Evolutionary conservation across 768 basidiomycete genomes (phyloP).

Genomic region (Asterophora parasitica): DNA sequence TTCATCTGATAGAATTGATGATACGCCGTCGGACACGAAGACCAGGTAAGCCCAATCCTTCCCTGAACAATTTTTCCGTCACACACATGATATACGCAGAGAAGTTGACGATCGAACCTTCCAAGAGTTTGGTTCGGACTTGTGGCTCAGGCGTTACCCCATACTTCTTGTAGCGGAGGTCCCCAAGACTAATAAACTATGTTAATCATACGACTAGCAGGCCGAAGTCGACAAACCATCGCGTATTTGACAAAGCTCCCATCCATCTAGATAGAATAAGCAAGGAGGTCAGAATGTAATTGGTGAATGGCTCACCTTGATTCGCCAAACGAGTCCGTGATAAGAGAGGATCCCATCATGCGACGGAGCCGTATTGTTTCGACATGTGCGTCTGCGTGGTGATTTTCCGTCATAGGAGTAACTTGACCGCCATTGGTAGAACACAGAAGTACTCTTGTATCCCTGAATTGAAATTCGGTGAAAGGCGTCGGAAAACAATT

Average conservation of each 20-base stretch:
- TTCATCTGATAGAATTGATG: constrained; percentile 86
- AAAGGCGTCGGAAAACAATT: neutral
- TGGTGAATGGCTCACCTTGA: constrained; percentile 47
- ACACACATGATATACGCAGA: neutral
- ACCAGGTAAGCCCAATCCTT: constrained; percentile 82
- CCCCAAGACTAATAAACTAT: constrained; percentile 60
- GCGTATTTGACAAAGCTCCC: constrained; percentile 89
- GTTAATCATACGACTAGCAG: constrained; percentile 1
- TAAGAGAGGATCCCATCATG: constrained; percentile 85
- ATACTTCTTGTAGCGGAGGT: constrained; percentile 82
- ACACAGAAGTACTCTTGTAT: constrained; percentile 85
- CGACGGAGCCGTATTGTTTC: constrained; percentile 82
- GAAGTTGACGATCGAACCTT: constrained; percentile 44
- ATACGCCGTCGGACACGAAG: constrained; percentile 90
- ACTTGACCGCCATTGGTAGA: constrained; percentile 67
- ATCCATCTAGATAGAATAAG: constrained; percentile 64
- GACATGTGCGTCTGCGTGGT: constrained; percentile 88
- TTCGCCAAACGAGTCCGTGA: constrained; percentile 95
- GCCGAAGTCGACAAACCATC: constrained; percentile 51
- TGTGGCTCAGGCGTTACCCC: constrained; percentile 95
- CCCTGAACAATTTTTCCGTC: constrained; percentile 37
- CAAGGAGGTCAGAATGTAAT: neutral
- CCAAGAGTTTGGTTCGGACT: constrained; percentile 66
- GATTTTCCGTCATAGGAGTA: constrained; percentile 87
- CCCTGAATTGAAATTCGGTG: constrained; percentile 40